Percentiles rank a stretch among this genome's conserved stretches.
phyloP scores from a whole-genome alignment of 2,329 filamentous ascomycete species.

The Rutstroemia sp. region DNA sequence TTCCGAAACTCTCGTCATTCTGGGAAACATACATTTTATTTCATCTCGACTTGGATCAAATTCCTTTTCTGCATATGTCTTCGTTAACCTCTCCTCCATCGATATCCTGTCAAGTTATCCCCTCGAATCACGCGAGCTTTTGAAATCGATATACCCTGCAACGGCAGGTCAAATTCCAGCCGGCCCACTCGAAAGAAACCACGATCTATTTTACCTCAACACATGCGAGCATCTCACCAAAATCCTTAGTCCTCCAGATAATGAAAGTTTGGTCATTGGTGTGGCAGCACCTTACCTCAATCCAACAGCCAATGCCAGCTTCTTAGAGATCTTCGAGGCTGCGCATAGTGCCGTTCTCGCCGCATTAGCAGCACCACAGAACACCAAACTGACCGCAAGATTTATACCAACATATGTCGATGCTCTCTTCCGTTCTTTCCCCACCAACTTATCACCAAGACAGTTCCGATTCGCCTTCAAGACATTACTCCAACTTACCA shows the following conservation, averaged over 20 bases:
- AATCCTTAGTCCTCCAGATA: conserved; percentile 45
- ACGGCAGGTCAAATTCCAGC: conserved; percentile 47
- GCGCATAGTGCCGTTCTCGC: conserved; percentile 63
- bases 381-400: conserved; percentile 50
- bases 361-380: conserved; percentile 60
- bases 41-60: conserved; percentile 56
- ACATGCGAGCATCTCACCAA: conserved; percentile 62
- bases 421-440: conserved; percentile 60
- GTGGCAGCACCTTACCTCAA: conserved; percentile 59
- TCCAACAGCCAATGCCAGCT: conserved; percentile 30
- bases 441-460: conserved; percentile 54
- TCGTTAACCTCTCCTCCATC: conserved; percentile 60
- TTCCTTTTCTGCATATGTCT: conserved; percentile 62
- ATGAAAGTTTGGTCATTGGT: conserved; percentile 53
- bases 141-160: conserved; percentile 31
- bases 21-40: conserved; percentile 63
- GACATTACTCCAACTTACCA: conserved; percentile 56
- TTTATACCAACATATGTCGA: conserved; percentile 64
- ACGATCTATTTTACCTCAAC: conserved; percentile 70
- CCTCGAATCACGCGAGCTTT: conserved; percentile 49
- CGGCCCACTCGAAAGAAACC: conserved; percentile 55
- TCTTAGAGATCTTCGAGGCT: conserved; percentile 63
- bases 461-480: conserved; percentile 68
- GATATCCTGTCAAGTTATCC: conserved; percentile 61
- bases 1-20: conserved; percentile 52